Conservation (phyloP, 768 basidiomycete species). For the Hygrocybe punicea region DNA sequence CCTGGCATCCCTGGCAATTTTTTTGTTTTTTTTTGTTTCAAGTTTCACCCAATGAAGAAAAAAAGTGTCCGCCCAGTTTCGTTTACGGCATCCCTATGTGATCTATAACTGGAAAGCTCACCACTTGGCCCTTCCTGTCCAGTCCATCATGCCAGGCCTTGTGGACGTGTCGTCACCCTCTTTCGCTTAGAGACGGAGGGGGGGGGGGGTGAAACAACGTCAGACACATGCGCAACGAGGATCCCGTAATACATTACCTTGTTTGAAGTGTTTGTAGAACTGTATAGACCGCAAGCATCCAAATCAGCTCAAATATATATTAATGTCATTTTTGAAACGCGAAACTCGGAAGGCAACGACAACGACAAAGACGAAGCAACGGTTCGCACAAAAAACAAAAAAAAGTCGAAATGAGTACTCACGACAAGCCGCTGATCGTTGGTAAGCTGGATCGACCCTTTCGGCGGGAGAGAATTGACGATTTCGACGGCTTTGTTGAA, state of each 20-base stretch:
- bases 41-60: background rate
- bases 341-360: too few relatives aligned
- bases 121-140: slow-evolving; percentile 90
- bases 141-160: slow-evolving; percentile 77
- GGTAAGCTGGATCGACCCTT: slow-evolving; percentile 73
- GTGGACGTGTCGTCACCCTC: slow-evolving; percentile 65
- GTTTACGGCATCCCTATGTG: background rate
- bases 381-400: too few relatives aligned
- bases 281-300: slow-evolving; percentile 38
- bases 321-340: background rate
- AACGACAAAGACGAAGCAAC: too few relatives aligned
- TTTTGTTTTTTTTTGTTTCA: too few relatives aligned
- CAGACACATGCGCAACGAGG: background rate
- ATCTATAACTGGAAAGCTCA: slow-evolving; percentile 23
- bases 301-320: background rate
- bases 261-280: slow-evolving; percentile 96
- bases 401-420: slow-evolving; percentile 27
- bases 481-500: slow-evolving; percentile 75
- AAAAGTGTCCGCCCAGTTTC: background rate
- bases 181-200: slow-evolving; percentile 49
- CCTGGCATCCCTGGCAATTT: slow-evolving; percentile 77
- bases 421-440: slow-evolving; percentile 78
- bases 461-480: slow-evolving; percentile 66
- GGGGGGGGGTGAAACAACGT: background rate
- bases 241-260: slow-evolving; percentile 49